Evolutionary conservation across 2,329 filamentous ascomycete genomes (phyloP), one percentile per base, ranked within the genome.

Genomic region (Apiospora malaysiana): DNA sequence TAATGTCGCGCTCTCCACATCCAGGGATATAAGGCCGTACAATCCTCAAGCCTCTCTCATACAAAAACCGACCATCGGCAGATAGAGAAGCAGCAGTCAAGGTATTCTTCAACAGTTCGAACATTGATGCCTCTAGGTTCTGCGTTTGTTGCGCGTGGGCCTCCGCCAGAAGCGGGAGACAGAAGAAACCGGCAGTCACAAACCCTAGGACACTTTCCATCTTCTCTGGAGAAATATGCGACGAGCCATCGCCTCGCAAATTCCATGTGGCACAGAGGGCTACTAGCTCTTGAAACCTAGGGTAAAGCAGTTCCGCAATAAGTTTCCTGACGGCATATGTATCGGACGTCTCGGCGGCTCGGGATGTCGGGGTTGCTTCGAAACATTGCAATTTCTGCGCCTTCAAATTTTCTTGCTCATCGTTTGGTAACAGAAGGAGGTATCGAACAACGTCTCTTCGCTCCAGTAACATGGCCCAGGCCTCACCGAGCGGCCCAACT

Each of bases 171-270:
- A 86, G 82, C 0, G 86, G 85, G 4, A 88, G 75, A 12, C 89
- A 78, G 42, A 88, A 77, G 0, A 81, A 79, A 6, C 83, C 83
- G 2, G 84, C 78, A 21, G 89, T 75, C 67, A 85, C 84, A 42
- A 85, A 87, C 1, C 83, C 83, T 1, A 88, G 75, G 7, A 89
- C 79, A 73, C 87, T 89, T 67, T 86, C 85, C 68, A 89, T 83
- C 21, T 85, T 84, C 70, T 88, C 86, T 12, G 83, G 76, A 1
- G 88, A 89, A 16, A 89, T 81, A 70, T 88, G 86, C 1, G 77
- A 77, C 4, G 85, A 82, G 0, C 82, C 84, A 67, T 89, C 86
- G 32, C 77, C 76, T 40, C 79, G 81, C 77, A 75, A 83, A 73
- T 79, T 80, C 87, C 87, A 89, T 2, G 83, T 82, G 21, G 82